Percentiles rank a stretch among this genome's conserved stretches.
Evolutionary conservation across 331 rosid genomes (phyloP).

Genomic region (Acacia pycnantha): DNA sequence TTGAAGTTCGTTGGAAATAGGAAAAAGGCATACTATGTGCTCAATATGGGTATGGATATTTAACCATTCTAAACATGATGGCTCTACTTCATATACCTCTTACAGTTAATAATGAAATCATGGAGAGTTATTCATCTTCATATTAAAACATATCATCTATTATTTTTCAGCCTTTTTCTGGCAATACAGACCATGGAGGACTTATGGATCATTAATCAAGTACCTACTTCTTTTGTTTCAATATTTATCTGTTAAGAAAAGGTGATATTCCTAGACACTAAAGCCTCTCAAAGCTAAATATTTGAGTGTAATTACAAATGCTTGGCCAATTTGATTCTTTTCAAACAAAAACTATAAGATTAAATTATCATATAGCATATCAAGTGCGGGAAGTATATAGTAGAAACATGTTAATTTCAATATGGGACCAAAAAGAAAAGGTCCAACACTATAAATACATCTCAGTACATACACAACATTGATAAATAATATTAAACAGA

Average conservation of each 20-base stretch:
- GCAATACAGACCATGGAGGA: not conserved
- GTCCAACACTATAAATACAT: not conserved
- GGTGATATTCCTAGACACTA: not conserved
- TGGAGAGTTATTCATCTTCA: not conserved
- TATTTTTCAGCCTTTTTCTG: not conserved
- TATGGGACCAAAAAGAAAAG: not conserved
- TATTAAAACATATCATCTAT: not conserved
- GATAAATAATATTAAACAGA: not conserved
- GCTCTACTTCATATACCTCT: not conserved
- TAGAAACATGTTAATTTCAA: not conserved
- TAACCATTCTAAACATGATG: not conserved
- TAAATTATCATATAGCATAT: slow-evolving; percentile 8
- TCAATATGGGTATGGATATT: not conserved
- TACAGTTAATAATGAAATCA: not conserved
- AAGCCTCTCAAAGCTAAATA: not conserved
- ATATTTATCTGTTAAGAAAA: not conserved
- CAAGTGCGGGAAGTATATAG: slow-evolving; percentile 4
- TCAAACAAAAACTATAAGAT: not conserved
- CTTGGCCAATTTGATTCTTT: not conserved
- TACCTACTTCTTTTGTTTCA: not conserved
- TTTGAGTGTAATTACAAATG: not conserved
- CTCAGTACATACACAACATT: not conserved
- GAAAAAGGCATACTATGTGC: not conserved
- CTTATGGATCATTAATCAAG: not conserved
- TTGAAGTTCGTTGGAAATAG: not conserved